Base-by-base conservation (phyloP, 1,284 basidiomycete genomes). In the Tylopilus sp. region DNA sequence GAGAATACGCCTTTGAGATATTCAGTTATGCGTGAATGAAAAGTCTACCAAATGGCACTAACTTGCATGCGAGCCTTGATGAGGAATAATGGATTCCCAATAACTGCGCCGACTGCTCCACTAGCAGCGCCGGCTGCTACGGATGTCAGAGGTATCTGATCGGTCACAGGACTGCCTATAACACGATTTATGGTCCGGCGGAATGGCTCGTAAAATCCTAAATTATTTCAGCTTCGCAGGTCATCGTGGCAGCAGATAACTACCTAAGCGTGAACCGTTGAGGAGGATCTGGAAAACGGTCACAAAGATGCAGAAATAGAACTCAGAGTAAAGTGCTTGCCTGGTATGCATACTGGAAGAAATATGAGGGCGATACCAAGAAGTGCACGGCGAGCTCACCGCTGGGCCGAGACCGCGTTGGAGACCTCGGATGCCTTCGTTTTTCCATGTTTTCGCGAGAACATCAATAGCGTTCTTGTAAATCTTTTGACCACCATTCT, bases 31-130 rank as follows among this genome's bases (percentile, higher is more conserved):
- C 24, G 21, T 6, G 6, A 11, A 18, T 14, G 38, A 49, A 12
- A 38, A 14, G 21, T n/a, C 4, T n/a, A 2, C 48, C 1, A 28
- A 46, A 30, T 34, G 34, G n/a, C n/a, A 62, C 76, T 59, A 21
- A 87, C 88, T 76, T 99, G 95, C 85, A 98, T 95, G 41, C 95
- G 82, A 7, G 95, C 95, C 73, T 99, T 99, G 66, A 99, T 84
- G 45, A 99, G 75, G 73, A 96, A 99, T 15, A 99, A 75, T 0
- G 96, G 95, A 62, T 95, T 98, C 43, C 95, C 95, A 31, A 96
- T 73, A 34, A 85, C 80, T 0, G 94, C 94, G 65, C 94, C 94
- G 30, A 97, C 83, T 45, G 88, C 85, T 31, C 95, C 95, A 59
- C 90, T 94, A 2, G 80, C 76, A 2, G 93, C 93, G 6, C 95